Evolutionary conservation across 371 early-diverging fungal genomes (phyloP).

Genomic region (Enteropsectra breve): DNA sequence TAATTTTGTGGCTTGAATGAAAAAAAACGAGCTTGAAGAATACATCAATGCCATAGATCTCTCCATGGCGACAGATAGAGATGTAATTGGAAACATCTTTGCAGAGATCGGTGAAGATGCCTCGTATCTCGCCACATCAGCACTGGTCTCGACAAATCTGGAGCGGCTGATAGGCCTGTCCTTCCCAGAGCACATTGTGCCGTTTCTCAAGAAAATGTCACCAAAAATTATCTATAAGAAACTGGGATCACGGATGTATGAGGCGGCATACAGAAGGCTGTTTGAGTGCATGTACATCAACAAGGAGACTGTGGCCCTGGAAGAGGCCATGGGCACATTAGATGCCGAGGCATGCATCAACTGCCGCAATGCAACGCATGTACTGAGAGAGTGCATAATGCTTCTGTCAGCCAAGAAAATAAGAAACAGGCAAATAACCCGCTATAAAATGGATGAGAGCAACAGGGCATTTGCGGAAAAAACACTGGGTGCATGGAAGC

Average conservation of each 20-base stretch:
- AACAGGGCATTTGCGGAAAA: background rate
- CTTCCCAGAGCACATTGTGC: slow-evolving; percentile 17
- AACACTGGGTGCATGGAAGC: slow-evolving; percentile 13
- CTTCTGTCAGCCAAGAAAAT: slow-evolving; percentile 22
- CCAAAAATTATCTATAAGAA: slow-evolving; percentile 26
- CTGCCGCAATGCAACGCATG: slow-evolving; percentile 35
- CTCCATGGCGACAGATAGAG: slow-evolving; percentile 12
- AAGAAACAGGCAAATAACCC: background rate
- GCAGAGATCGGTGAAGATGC: slow-evolving; percentile 33
- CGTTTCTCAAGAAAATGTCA: slow-evolving; percentile 22
- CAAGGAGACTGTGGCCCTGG: background rate
- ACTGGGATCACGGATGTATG: slow-evolving; percentile 39
- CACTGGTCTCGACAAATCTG: slow-evolving; percentile 15
- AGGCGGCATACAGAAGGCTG: slow-evolving; percentile 16
- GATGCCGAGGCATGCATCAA: slow-evolving; percentile 6
- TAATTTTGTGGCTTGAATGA: no score
- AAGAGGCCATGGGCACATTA: background rate
- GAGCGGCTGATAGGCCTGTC: slow-evolving; percentile 28
- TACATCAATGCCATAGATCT: slow-evolving; percentile 16
- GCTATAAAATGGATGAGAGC: background rate
- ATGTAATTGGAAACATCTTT: slow-evolving; percentile 36
- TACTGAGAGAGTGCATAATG: slow-evolving; percentile 29
- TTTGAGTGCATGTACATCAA: slow-evolving; percentile 17
- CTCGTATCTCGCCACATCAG: background rate
- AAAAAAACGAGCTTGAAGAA: background rate